Base-by-base conservation (phyloP, 495 filamentous ascomycete species). In the Xylaria sp. region DNA sequence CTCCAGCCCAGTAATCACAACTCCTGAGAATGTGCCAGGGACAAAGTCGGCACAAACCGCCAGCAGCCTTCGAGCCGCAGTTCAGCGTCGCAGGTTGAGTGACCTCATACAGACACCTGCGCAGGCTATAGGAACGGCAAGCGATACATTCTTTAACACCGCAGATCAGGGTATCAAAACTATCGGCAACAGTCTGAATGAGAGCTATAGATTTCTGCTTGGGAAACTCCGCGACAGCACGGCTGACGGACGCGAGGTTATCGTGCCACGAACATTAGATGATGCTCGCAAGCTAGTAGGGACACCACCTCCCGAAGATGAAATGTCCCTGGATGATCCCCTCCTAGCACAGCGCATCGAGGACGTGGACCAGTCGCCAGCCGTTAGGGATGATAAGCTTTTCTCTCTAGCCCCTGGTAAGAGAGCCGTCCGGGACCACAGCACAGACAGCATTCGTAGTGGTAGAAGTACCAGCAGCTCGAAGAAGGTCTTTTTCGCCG, bases 161-260 rank as follows among this genome's bases (percentile, higher is more conserved):
- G 96, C 96, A 19, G 97, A 98, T 74, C 93, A 97, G 76, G 86
- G 94, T 11, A 82, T 98, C 73, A 97, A 97, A 71, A 95, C 91
- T 14, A 95, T 99, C 69, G 89, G 95, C 67, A 92, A 85, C 68
- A 93, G 95, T 29, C 83, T 99, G 12, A 94, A 95, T 40, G 92
- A 91, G 73, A 97, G 93, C 76, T 97, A 97, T 82, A 97, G 95
- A 74, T 97, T 98, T 71, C 83, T 98, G 12, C 90, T 99, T 62
- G 95, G 95, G 46, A 93, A 94, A 73, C 88, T 98, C 33, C 91
- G 91, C 74, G 94, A 97, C 73, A 86, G 85, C 41, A 80, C 86
- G 53, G 87, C 82, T 31, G 79, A 80, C 57, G 81, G 80, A 58
- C 75, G 75, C 57, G 79, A 82, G 59, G 76, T 91, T 29, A 74